These are phyloP conservation scores for Blakeslea trispora DNA, from an alignment of 371 early-diverging fungal species.

Conservation along the genomic window DNA sequence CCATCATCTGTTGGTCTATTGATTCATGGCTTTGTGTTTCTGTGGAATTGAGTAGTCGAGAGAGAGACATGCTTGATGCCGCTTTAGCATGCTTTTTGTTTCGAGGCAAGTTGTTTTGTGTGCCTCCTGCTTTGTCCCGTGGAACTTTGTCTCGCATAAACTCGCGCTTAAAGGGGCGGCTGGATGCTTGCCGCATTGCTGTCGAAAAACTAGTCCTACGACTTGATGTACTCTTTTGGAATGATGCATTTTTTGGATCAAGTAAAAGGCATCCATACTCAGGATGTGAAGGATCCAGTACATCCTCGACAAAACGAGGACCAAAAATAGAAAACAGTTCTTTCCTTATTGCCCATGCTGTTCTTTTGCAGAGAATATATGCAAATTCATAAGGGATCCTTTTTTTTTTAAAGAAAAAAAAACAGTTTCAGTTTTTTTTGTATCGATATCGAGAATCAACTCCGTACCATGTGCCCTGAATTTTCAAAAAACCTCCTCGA, in stretches of 20 bases:
- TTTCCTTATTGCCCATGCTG: constrained; percentile 55
- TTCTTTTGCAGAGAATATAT: constrained; percentile 50
- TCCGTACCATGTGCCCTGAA: constrained; percentile 66
- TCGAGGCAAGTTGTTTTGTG: not conserved
- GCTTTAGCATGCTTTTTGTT: not conserved
- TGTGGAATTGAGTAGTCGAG: constrained; percentile 17
- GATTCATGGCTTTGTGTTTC: not conserved
- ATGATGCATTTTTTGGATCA: constrained; percentile 5
- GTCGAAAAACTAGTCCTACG: constrained; percentile 13
- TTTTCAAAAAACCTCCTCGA: constrained; percentile 68
- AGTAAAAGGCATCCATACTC: constrained; percentile 35
- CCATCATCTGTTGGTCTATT: not conserved
- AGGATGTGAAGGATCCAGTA: constrained; percentile 44
- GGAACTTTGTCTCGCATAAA: constrained; percentile 13
- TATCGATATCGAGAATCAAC: constrained; percentile 6
- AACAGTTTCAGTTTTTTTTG: not conserved
- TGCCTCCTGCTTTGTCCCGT: constrained; percentile 4
- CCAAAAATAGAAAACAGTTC: constrained; percentile 63
- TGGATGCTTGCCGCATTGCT: constrained; percentile 19
- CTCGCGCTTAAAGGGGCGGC: constrained; percentile 26
- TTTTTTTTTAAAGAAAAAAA: constrained; percentile 1
- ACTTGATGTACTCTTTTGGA: constrained; percentile 22
- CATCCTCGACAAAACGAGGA: constrained; percentile 53
- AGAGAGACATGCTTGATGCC: constrained; percentile 27
- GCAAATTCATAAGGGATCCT: constrained; percentile 60